Evolutionary conservation across 768 basidiomycete genomes (phyloP).

Genomic region (Termitomyces heimii): DNA sequence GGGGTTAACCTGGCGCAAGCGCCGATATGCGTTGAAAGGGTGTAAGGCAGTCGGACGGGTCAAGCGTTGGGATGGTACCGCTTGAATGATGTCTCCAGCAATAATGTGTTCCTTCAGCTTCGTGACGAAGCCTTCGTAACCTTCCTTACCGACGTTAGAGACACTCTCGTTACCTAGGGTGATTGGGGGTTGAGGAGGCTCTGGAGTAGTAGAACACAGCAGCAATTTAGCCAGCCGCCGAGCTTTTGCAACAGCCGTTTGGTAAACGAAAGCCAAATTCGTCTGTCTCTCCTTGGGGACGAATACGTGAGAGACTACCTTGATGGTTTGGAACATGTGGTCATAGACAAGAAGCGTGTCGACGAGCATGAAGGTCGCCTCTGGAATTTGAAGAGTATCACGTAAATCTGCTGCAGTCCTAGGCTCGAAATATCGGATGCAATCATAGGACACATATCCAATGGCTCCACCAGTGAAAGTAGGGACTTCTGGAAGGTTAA

Average conservation of each 20-base stretch:
- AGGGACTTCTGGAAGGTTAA: slow-evolving; percentile 86
- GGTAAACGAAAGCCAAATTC: slow-evolving; percentile 81
- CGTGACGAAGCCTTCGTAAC: slow-evolving; percentile 90
- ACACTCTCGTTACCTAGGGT: slow-evolving; percentile 60
- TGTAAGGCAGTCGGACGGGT: slow-evolving; percentile 82
- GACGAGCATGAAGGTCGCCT: slow-evolving; percentile 94
- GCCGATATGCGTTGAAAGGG: slow-evolving; percentile 96
- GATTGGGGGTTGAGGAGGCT: slow-evolving; percentile 62
- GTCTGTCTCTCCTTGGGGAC: slow-evolving; percentile 61
- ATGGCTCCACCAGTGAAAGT: slow-evolving; percentile 98
- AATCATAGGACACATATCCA: slow-evolving; percentile 96
- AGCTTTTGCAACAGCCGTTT: slow-evolving; percentile 79
- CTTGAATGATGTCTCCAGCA: slow-evolving; percentile 97
- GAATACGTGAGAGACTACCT: slow-evolving; percentile 95
- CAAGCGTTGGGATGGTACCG: slow-evolving; percentile 92
- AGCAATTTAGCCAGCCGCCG: slow-evolving; percentile 74
- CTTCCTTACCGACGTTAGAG: slow-evolving; percentile 90
- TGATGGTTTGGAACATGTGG: slow-evolving; percentile 92
- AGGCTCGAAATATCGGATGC: slow-evolving; percentile 95
- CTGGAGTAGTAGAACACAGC: slow-evolving; percentile 44
- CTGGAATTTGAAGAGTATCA: slow-evolving; percentile 87
- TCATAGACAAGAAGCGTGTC: slow-evolving; percentile 96
- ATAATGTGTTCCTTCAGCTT: slow-evolving; percentile 91
- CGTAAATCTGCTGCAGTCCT: slow-evolving; percentile 71
- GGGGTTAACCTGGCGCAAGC: slow-evolving; percentile 91